Percentiles rank a stretch among this genome's conserved stretches.
phyloP scores from a whole-genome alignment of 257 asterid genomes.

The Verbena officinalis region DNA sequence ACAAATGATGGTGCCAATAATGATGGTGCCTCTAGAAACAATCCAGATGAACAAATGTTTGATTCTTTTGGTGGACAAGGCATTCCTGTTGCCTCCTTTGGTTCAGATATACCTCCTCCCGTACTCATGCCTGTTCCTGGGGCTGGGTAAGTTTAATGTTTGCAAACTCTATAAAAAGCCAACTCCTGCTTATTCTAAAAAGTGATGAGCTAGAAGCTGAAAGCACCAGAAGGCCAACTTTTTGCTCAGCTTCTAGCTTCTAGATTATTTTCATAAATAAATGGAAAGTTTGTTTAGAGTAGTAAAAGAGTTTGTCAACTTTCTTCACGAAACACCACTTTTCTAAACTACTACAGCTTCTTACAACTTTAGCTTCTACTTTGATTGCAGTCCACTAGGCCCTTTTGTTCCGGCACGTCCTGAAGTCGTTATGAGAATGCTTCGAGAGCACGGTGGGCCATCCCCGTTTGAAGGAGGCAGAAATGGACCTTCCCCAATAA shows the following conservation, averaged over 20 bases:
- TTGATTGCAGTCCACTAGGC: conserved; percentile 81
- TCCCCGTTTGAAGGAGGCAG: conserved; percentile 86
- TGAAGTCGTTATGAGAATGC: conserved; percentile 96
- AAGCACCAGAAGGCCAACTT: no score
- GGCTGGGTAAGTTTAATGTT: conserved; percentile 80
- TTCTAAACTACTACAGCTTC: no score
- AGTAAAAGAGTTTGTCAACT: no score
- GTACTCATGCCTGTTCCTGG: conserved; percentile 99
- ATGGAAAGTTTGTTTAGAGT: no score
- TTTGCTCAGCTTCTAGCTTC: no score
- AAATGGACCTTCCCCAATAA: conserved; percentile 75
- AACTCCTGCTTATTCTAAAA: no score
- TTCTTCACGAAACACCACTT: no score
- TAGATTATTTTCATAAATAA: no score
- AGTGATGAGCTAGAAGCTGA: no score
- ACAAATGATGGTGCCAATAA: conserved; percentile 60
- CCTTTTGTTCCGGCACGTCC: conserved; percentile 99
- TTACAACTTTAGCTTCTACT: no score
- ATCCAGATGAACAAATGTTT: conserved; percentile 78
- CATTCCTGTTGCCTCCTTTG: conserved; percentile 67
- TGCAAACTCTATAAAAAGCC: no score
- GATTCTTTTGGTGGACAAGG: conserved; percentile 87
- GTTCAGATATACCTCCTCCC: conserved; percentile 89
- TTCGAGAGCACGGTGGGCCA: conserved; percentile 95
- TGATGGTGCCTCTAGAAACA: conserved; percentile 61